phyloP scores from a whole-genome alignment of 257 asterid species.

The Rhazya stricta region DNA sequence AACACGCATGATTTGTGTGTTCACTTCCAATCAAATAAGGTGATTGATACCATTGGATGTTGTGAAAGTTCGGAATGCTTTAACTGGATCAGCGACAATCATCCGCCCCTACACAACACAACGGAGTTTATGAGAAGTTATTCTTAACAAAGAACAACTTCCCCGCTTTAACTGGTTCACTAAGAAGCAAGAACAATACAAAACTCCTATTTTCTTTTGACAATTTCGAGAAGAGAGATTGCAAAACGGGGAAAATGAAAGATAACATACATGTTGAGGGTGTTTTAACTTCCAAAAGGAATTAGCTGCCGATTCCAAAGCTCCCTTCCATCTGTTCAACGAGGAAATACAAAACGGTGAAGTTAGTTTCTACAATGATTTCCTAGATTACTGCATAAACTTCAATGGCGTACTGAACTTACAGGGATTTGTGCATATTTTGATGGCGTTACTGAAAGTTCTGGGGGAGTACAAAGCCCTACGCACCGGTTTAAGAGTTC shows the following conservation, averaged over 20 bases:
- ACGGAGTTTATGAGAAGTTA: background rate
- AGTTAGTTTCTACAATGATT: background rate
- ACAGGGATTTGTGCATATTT: slow-evolving; percentile 24
- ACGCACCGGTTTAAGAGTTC: background rate
- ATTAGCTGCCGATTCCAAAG: slow-evolving; percentile 4
- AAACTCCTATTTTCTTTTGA: background rate
- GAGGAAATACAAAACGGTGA: background rate
- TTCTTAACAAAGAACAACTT: background rate
- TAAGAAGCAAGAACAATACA: background rate
- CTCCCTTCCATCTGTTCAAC: background rate
- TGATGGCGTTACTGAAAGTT: background rate
- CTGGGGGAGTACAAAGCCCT: slow-evolving; percentile 6
- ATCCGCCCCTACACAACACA: slow-evolving; percentile 33
- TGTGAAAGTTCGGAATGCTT: slow-evolving; percentile 19
- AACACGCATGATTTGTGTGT: background rate
- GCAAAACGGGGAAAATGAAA: background rate
- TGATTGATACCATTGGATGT: slow-evolving; percentile 22
- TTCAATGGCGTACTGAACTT: background rate
- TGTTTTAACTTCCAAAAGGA: slow-evolving; percentile 2
- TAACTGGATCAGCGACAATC: slow-evolving; percentile 24
- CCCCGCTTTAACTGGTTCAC: too few species aligned
- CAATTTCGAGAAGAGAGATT: background rate
- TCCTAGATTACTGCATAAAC: background rate
- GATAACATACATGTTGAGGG: slow-evolving; percentile 1
- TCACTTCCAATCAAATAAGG: background rate